These are phyloP conservation scores for Kandelia obovata DNA, from an alignment of 345 rosid species.

Conservation along the genomic window DNA sequence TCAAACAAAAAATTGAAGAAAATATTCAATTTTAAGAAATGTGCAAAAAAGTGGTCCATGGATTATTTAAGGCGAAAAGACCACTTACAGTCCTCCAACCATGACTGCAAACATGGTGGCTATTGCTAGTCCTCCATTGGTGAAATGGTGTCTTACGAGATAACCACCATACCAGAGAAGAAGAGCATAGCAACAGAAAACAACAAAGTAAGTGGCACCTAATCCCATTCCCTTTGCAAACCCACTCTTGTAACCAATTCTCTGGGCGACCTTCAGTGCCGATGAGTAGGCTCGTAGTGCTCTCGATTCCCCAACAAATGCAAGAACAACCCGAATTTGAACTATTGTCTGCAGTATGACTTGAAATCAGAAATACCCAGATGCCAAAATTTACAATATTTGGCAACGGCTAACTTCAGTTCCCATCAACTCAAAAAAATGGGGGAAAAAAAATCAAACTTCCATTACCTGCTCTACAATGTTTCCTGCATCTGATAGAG, in stretches of 20 bases:
- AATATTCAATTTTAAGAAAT: background rate
- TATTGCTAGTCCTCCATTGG: conserved; percentile 93
- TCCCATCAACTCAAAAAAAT: background rate
- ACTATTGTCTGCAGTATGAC: conserved; percentile 64
- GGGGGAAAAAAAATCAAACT: background rate
- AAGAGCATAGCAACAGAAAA: conserved; percentile 87
- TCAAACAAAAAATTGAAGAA: conserved; percentile 2
- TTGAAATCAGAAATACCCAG: conserved; percentile 30
- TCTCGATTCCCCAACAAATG: conserved; percentile 89
- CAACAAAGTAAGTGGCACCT: conserved; percentile 95
- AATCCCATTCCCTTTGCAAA: conserved; percentile 90
- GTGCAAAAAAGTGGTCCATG: background rate
- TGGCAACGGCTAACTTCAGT: background rate
- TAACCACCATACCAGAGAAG: conserved; percentile 97
- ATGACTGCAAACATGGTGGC: conserved; percentile 96
- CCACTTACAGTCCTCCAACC: conserved; percentile 92
- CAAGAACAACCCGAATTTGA: conserved; percentile 87
- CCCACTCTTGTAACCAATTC: conserved; percentile 79
- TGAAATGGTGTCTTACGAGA: conserved; percentile 83
- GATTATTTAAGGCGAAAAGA: background rate
- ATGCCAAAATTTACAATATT: conserved; percentile 18
- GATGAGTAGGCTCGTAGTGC: conserved; percentile 74
- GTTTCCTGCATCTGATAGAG: conserved; percentile 89
- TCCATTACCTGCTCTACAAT: conserved; percentile 71
- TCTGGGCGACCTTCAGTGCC: conserved; percentile 69